Evolutionary conservation across 805 yeast genomes (phyloP).

Genomic region (Sugiyamaella mastotermitis): DNA sequence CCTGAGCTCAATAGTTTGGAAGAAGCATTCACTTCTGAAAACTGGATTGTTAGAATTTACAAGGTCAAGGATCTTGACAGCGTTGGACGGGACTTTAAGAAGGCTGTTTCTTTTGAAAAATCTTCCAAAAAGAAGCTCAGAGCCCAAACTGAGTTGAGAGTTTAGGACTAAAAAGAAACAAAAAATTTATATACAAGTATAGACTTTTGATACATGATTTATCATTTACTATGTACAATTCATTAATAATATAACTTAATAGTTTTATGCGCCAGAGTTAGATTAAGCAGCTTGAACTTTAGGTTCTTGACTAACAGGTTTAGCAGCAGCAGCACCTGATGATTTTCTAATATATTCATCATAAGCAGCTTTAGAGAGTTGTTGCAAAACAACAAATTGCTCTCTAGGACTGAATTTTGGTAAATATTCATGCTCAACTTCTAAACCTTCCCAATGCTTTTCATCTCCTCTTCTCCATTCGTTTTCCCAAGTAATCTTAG

Average conservation of each 20-base stretch:
- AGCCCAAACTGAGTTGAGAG: constrained; percentile 20
- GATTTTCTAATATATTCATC: too few relatives aligned
- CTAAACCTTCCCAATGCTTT: constrained; percentile 51
- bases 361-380: constrained; percentile 10
- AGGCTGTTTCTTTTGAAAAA: constrained; percentile 11
- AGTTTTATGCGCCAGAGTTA: too few relatives aligned
- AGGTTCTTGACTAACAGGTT: too few relatives aligned
- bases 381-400: constrained; percentile 17
- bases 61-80: constrained; percentile 84
- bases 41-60: constrained; percentile 94
- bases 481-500: constrained; percentile 74
- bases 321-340: too few relatives aligned
- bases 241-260: too few relatives aligned
- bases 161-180: too few relatives aligned
- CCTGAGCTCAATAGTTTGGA: constrained; percentile 69
- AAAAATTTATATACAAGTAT: constrained; percentile 1
- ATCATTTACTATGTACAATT: too few relatives aligned
- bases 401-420: constrained; percentile 22
- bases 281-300: too few relatives aligned
- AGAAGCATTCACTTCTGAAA: constrained; percentile 91
- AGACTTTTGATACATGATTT: too few relatives aligned
- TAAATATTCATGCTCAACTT: constrained; percentile 17
- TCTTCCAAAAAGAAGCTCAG: constrained; percentile 14
- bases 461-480: constrained; percentile 83
- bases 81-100: constrained; percentile 54